Percentiles rank a stretch among this genome's conserved stretches.
Evolutionary conservation across 2,329 filamentous ascomycete genomes (phyloP).

Genomic region (Fusarium sambucinum): DNA sequence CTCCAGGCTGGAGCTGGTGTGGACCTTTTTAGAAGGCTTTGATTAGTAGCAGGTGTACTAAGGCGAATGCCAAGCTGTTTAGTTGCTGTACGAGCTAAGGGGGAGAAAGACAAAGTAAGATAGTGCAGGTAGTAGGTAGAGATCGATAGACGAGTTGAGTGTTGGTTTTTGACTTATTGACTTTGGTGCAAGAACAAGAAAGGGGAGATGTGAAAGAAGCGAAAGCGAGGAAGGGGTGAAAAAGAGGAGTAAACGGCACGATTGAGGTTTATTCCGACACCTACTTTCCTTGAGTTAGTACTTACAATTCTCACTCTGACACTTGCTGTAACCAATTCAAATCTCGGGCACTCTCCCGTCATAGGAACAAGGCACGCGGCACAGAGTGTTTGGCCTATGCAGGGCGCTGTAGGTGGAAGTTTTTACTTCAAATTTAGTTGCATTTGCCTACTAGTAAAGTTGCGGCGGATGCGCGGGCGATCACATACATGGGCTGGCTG

Average conservation of each 20-base stretch:
- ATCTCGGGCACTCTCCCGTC: constrained; percentile 20
- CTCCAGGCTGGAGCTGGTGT: constrained; percentile 48
- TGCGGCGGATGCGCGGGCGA: constrained; percentile 41
- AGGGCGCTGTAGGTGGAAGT: constrained; percentile 23
- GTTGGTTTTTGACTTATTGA: constrained; percentile 3
- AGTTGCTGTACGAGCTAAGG: constrained; percentile 25
- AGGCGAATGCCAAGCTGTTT: constrained; percentile 20
- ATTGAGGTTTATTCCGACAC: constrained; percentile 41
- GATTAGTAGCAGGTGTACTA: constrained; percentile 17
- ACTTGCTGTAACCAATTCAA: constrained; percentile 14
- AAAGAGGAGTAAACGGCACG: constrained; percentile 34
- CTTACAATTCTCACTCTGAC: constrained; percentile 11
- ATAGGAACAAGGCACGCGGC: constrained; percentile 38
- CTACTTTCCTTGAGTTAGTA: neutral
- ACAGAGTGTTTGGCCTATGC: constrained; percentile 33
- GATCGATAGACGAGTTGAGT: constrained; percentile 1
- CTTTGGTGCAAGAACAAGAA: neutral
- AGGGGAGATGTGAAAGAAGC: constrained; percentile 7
- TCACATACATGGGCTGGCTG: constrained; percentile 34
- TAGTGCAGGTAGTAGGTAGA: neutral
- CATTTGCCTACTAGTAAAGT: constrained; percentile 32
- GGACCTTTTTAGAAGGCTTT: constrained; percentile 41
- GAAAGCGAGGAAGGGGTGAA: constrained; percentile 17
- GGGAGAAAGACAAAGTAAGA: constrained; percentile 12
- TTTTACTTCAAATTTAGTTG: constrained; percentile 18